A percentile compares a stretch with the other conserved stretches of the same genome.
Evolutionary conservation across 495 filamentous ascomycete species (phyloP).

Genomic region (Viridothelium virens): DNA sequence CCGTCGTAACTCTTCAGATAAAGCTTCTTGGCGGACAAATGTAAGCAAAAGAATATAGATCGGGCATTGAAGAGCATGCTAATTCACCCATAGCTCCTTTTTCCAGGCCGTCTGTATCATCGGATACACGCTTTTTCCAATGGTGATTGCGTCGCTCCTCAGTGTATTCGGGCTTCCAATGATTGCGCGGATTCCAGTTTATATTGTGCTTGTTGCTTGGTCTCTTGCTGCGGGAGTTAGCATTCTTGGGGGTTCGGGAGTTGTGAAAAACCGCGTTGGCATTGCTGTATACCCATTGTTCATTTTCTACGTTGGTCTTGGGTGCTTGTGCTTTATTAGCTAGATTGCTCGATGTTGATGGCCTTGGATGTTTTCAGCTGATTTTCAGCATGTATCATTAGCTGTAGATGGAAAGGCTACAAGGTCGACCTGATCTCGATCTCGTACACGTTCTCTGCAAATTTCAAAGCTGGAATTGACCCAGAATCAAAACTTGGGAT

Average conservation of each 20-base stretch:
- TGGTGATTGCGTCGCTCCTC: conserved; percentile 86
- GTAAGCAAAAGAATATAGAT: conserved; percentile 49
- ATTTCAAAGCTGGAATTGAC: too few relatives aligned
- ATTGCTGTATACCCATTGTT: conserved; percentile 92
- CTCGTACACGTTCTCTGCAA: too few relatives aligned
- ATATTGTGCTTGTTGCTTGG: conserved; percentile 80
- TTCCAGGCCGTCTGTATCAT: conserved; percentile 97
- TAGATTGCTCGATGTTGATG: conserved; percentile 35
- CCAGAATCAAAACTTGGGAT: neutral
- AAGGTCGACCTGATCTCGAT: too few relatives aligned
- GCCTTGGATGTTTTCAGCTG: neutral
- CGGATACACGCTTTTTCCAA: conserved; percentile 96
- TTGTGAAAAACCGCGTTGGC: conserved; percentile 87
- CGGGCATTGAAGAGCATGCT: conserved; percentile 13
- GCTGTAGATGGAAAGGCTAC: neutral
- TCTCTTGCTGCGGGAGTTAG: conserved; percentile 91
- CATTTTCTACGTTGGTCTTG: conserved; percentile 90
- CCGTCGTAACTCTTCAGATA: conserved; percentile 96
- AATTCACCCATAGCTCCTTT: conserved; percentile 61
- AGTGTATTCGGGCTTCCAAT: conserved; percentile 70
- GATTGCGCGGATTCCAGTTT: conserved; percentile 79
- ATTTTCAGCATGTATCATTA: conserved; percentile 4
- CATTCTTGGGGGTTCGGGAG: conserved; percentile 89
- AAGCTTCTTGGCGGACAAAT: conserved; percentile 96
- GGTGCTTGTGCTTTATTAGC: conserved; percentile 93